phyloP scores from a whole-genome alignment of 805 yeast genomes.

The Ogataea pilisensis region DNA sequence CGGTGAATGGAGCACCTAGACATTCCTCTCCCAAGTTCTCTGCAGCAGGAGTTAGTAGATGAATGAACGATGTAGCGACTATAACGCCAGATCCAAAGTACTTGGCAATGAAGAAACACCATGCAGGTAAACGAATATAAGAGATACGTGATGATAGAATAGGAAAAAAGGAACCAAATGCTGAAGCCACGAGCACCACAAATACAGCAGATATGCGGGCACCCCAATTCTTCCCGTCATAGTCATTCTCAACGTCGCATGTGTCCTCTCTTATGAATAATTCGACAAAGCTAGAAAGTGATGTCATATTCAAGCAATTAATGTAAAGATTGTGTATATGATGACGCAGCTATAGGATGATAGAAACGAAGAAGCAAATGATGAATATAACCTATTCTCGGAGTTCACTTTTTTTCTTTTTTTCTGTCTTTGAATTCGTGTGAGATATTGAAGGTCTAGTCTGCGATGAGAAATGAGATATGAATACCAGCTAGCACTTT shows the following conservation, averaged over 20 bases:
- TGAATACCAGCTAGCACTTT: too few species aligned
- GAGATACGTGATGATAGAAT: conserved; percentile 56
- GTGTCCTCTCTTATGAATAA: conserved; percentile 17
- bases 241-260: conserved; percentile 18
- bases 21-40: conserved; percentile 55
- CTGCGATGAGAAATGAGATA: too few species aligned
- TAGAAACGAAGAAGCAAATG: too few species aligned
- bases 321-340: background rate
- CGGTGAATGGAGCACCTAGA: conserved; percentile 53
- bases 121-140: conserved; percentile 51
- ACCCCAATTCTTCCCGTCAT: conserved; percentile 31
- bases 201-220: conserved; percentile 59
- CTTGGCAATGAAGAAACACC: conserved; percentile 65
- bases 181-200: conserved; percentile 55
- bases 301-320: background rate
- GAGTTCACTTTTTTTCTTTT: too few species aligned
- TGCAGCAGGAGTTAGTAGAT: conserved; percentile 64
- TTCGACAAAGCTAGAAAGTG: conserved; percentile 3
- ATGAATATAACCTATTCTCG: too few species aligned
- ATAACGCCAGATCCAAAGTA: conserved; percentile 84
- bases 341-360: too few species aligned
- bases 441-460: too few species aligned
- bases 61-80: conserved; percentile 77
- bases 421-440: too few species aligned
- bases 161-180: conserved; percentile 60